Percentiles rank a stretch among this genome's conserved stretches.
These are phyloP conservation scores for Gossypium mustelinum DNA, from an alignment of 345 rosid genomes.

Conservation along the genomic window DNA sequence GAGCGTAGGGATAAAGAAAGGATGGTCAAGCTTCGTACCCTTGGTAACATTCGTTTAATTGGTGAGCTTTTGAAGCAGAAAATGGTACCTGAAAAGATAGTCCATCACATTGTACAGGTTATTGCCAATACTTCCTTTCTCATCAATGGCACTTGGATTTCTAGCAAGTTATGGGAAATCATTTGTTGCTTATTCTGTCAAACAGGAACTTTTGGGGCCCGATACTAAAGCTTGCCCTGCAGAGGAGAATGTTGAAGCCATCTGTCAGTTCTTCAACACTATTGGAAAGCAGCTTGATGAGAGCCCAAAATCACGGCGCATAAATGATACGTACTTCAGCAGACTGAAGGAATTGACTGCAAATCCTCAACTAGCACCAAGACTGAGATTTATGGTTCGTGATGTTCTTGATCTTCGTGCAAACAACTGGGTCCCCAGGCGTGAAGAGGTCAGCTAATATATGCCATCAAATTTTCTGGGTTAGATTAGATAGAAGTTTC, in stretches of 20 bases:
- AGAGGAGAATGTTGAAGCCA: constrained; percentile 88
- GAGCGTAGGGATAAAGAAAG: constrained; percentile 87
- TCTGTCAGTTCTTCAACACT: constrained; percentile 75
- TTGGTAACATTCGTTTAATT: constrained; percentile 86
- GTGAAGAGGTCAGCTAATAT: constrained; percentile 63
- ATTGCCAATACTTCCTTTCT: constrained; percentile 1
- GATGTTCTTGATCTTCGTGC: constrained; percentile 76
- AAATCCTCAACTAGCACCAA: constrained; percentile 56
- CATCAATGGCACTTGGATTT: not conserved
- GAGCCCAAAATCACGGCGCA: constrained; percentile 51
- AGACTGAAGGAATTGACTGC: constrained; percentile 59
- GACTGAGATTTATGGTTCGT: constrained; percentile 74
- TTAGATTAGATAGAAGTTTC: not conserved
- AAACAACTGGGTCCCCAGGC: constrained; percentile 85
- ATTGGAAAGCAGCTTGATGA: constrained; percentile 83
- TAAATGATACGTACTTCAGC: constrained; percentile 59
- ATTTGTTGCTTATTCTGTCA: not conserved
- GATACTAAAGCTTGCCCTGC: constrained; percentile 63
- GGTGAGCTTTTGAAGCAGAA: constrained; percentile 93
- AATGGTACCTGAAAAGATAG: constrained; percentile 91
- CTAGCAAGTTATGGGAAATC: not conserved
- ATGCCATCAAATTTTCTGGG: not conserved
- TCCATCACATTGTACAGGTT: constrained; percentile 88
- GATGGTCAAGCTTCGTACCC: constrained; percentile 71
- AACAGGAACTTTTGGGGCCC: constrained; percentile 78